Percentiles rank a stretch among this genome's conserved stretches.
phyloP scores from a whole-genome alignment of 2,329 filamentous ascomycete species.

The Neonectria punicea region DNA sequence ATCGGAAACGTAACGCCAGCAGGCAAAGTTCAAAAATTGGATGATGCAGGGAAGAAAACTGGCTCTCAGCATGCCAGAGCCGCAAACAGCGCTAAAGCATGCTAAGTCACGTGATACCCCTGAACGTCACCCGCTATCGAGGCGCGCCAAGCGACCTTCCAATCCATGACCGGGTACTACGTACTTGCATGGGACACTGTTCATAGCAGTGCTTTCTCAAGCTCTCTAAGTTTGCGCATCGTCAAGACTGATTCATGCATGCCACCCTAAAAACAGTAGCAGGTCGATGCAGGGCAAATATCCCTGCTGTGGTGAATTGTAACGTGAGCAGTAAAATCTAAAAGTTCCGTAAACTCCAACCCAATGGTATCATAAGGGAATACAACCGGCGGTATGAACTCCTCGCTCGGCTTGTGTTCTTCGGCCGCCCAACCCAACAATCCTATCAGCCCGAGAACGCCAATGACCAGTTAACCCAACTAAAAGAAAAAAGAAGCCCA shows the following conservation, averaged over 20 bases:
- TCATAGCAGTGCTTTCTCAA: background rate
- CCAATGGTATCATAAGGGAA: conserved; percentile 52
- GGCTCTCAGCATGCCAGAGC: conserved; percentile 32
- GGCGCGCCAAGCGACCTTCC: conserved; percentile 23
- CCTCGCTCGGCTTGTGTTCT: conserved; percentile 28
- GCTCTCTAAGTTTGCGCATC: background rate
- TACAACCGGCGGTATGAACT: conserved; percentile 34
- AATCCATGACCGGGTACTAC: background rate
- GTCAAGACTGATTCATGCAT: background rate
- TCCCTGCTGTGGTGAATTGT: conserved; percentile 30
- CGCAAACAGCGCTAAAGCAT: conserved; percentile 36
- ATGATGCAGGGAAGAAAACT: conserved; percentile 47
- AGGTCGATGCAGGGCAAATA: conserved; percentile 17
- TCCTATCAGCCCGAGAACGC: conserved; percentile 34
- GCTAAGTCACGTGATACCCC: conserved; percentile 45
- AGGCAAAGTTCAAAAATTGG: conserved; percentile 33
- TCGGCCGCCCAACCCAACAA: conserved; percentile 31
- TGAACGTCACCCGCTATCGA: conserved; percentile 33
- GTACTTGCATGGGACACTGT: background rate
- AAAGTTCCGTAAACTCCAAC: conserved; percentile 43
- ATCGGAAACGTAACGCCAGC: conserved; percentile 32
- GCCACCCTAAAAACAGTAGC: background rate
- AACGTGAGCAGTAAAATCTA: conserved; percentile 24
- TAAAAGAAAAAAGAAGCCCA: conserved; percentile 21
- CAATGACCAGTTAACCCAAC: conserved; percentile 24